Base-by-base conservation (phyloP, 2,329 filamentous ascomycete genomes). In the Cladobotryum mycophilum region DNA sequence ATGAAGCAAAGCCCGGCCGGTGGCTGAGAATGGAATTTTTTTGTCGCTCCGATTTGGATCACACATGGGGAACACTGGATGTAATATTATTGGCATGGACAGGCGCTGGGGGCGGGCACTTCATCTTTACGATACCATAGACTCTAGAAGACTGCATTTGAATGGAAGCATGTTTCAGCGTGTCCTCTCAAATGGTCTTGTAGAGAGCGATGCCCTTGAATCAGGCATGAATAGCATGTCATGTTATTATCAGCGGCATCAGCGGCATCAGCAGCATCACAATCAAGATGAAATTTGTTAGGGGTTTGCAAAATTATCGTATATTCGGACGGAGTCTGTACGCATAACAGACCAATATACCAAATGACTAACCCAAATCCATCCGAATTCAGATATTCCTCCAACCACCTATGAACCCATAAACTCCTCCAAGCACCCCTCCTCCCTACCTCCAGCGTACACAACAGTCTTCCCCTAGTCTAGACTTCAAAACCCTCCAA, bases 1-100 rank as follows among this genome's bases (percentile, higher is more conserved):
- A 56, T 66, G n/a, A 72, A 71, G 56, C 68, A 70, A 48, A 58
- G 58, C 14, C 67, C 67, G 13, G 65, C 64, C 2, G 57, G 58
- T 30, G 64, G 61, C n/a, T 66, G 54, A 45, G 20, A 44, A 8
- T 30, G 37, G 12, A 20, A 20, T 20, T 20, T 20, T 20, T 4
- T 30, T 30, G 25, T 25, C 22, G 25, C 25, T 42, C 17, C 18
- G 40, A 20, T 38, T 38, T 38, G 36, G 36, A 38, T 38, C 13
- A 42, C 13, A 42, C 45, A 41, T 45, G 8, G 17, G 41, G 45
- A 36, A 8, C 35, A 40, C 34, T 30, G 25, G 25, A 30, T 30
- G 25, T 30, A 30, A 30, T 30, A 30, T 30, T 30, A 30, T 25
- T 51, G 52, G 55, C 54, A 61, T 56, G 56, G 60, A 34, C 53